These are phyloP conservation scores for Scenedesmus sp. DNA, from an alignment of 163 green algal genomes.

Conservation along the genomic window DNA sequence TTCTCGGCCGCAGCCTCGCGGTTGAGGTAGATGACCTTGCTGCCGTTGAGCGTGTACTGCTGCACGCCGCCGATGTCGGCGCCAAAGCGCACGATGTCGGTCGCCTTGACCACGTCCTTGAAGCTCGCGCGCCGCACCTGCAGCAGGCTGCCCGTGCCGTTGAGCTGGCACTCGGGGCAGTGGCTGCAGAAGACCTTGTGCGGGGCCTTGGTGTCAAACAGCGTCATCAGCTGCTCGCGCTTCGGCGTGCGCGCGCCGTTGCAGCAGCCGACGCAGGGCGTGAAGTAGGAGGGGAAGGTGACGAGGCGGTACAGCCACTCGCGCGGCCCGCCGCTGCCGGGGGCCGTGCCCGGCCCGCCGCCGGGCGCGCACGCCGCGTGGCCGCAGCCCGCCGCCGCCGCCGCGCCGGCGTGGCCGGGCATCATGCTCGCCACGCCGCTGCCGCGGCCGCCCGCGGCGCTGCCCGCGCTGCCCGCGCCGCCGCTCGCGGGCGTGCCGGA, in stretches of 20 bases:
- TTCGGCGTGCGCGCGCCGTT: constrained; percentile 29
- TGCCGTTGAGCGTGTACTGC: constrained; percentile 51
- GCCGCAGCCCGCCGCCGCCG: not conserved
- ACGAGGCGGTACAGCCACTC: constrained; percentile 45
- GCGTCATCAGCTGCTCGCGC: constrained; percentile 49
- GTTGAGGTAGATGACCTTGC: constrained; percentile 48
- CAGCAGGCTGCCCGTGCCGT: constrained; percentile 14
- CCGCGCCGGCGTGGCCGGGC: not conserved
- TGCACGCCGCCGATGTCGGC: constrained; percentile 36
- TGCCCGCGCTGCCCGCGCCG: no score
- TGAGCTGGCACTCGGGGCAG: constrained; percentile 35
- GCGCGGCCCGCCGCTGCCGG: not conserved
- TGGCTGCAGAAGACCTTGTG: constrained; percentile 40
- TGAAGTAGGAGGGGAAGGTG: constrained; percentile 48
- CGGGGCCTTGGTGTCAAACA: constrained; percentile 37
- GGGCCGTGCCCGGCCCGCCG: not conserved
- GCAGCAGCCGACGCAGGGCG: constrained; percentile 52
- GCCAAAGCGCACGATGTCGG: constrained; percentile 39
- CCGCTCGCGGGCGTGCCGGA: no score
- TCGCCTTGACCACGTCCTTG: constrained; percentile 49
- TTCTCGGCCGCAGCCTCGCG: constrained; percentile 32
- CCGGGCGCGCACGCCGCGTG: not conserved
- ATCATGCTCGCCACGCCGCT: no score
- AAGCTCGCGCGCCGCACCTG: constrained; percentile 50
- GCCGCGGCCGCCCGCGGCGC: no score